Conservation (phyloP, 2,329 filamentous ascomycete species). For the Tolypocladium amazonense region DNA sequence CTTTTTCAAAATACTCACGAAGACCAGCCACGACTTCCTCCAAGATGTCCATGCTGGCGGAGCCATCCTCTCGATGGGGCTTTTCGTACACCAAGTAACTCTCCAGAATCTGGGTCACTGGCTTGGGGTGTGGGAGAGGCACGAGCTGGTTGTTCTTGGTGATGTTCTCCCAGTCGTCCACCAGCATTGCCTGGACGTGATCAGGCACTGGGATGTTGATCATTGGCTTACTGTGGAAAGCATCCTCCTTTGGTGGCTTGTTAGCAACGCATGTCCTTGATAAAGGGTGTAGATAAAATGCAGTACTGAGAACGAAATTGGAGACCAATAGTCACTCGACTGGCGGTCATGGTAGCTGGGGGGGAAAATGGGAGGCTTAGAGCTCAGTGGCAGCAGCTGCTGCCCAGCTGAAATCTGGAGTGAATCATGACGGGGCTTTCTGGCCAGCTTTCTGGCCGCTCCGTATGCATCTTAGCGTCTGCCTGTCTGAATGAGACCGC, state of each 20-base stretch:
- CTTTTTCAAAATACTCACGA: conserved; percentile 89
- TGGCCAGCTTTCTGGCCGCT: not conserved
- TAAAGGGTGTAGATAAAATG: not conserved
- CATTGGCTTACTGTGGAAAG: conserved; percentile 72
- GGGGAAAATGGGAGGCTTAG: not conserved
- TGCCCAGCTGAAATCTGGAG: not conserved
- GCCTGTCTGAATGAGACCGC: conserved; percentile 1
- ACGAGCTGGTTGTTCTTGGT: conserved; percentile 92
- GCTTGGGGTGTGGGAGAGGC: conserved; percentile 64
- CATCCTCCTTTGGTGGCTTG: conserved; percentile 58
- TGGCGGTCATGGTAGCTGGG: not conserved
- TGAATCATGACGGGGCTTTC: not conserved
- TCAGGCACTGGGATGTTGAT: conserved; percentile 83
- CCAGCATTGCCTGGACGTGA: conserved; percentile 79
- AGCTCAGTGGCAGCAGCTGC: not conserved
- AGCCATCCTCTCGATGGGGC: conserved; percentile 52
- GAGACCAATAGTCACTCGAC: not conserved
- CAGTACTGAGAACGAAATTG: not conserved
- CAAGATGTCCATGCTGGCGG: conserved; percentile 71
- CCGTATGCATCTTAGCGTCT: not conserved
- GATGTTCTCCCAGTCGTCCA: conserved; percentile 98
- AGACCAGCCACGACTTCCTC: conserved; percentile 82
- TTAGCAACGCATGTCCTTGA: conserved; percentile 7
- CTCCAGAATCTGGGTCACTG: conserved; percentile 68
- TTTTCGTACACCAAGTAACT: conserved; percentile 68